Evolutionary conservation across 768 basidiomycete species (phyloP), one percentile per base, ranked within the genome.

Genomic region (Hemileccinum rubropunctum): DNA sequence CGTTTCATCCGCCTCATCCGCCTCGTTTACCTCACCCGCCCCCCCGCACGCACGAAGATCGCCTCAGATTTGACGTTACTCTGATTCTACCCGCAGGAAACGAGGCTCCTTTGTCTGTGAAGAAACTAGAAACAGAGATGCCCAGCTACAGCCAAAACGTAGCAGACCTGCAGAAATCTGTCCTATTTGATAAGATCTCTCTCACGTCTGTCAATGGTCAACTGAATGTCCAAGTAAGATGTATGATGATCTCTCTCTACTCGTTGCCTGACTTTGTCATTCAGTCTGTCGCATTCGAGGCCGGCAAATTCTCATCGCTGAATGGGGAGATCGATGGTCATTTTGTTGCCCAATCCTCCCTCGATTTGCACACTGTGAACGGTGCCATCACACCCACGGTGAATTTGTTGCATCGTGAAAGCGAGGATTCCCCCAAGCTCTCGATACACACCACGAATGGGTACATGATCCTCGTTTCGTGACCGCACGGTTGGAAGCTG

Each of bases 301-400:
- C 44, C 20, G 69, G 62, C 6, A 27, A 39, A 11, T 58, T 77
- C 44, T 44, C 51, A n/a, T 77, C 76, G 2, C 55, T 69, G 6
- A 82, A 80, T 42, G 73, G 71, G n/a, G 58, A 54, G 8, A 79
- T 85, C 30, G 56, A 52, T 3, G 82, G 83, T 3, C 53, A 48
- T 15, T 79, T 73, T 61, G 70, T 70, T 23, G 63, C 67, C 4
- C 58, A 65, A 13, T 62, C 69, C 1, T 63, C 63, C 3, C 64
- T 84, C 23, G 41, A 34, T 10, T 51, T 78, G 21, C 23, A 36
- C 15, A 71, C 70, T n/a, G 54, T 69, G 18, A 80, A 82, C 53
- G 68, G 64, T 0, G 58, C 41, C 4, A 75, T 84, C 52, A 42
- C 59, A 4, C 68, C 70, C 0, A 58, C 64, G 28, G 74, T 80